A percentile compares a stretch with the other conserved stretches of the same genome.
Evolutionary conservation across 352 stramenopile species (phyloP).

Genomic region (Phytopythium sindhum): DNA sequence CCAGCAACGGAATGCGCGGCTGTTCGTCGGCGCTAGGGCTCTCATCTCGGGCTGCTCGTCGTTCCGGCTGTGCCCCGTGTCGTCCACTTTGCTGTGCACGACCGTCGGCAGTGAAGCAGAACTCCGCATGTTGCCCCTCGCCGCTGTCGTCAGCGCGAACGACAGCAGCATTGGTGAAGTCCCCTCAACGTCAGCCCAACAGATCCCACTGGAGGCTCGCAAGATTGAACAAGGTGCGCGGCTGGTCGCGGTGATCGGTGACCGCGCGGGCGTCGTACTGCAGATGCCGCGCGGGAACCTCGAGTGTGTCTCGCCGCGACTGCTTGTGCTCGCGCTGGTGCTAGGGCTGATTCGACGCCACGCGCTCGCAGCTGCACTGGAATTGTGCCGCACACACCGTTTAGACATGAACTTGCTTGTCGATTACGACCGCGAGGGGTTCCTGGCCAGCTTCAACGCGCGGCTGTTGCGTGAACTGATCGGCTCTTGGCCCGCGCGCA

Average conservation of each 20-base stretch:
- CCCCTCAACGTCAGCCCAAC: neutral
- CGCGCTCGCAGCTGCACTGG: slow-evolving; percentile 48
- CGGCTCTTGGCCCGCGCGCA: slow-evolving; percentile 15
- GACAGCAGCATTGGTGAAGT: neutral
- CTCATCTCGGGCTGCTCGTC: slow-evolving; percentile 52
- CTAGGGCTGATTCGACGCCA: slow-evolving; percentile 34
- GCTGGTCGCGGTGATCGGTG: slow-evolving; percentile 50
- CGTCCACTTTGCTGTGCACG: slow-evolving; percentile 56
- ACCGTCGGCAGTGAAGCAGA: slow-evolving; percentile 54
- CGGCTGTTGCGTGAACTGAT: slow-evolving; percentile 35
- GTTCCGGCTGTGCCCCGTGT: slow-evolving; percentile 42
- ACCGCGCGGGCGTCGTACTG: slow-evolving; percentile 56
- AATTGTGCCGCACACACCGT: slow-evolving; percentile 73
- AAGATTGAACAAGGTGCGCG: slow-evolving; percentile 62
- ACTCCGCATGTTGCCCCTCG: slow-evolving; percentile 42
- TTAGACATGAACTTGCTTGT: slow-evolving; percentile 79
- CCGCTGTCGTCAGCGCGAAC: neutral
- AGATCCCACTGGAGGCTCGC: slow-evolving; percentile 20
- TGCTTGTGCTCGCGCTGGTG: slow-evolving; percentile 54
- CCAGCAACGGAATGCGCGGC: slow-evolving; percentile 30
- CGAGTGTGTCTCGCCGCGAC: slow-evolving; percentile 54
- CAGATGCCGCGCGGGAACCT: slow-evolving; percentile 80
- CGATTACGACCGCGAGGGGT: slow-evolving; percentile 46
- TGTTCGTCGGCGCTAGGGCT: slow-evolving; percentile 46
- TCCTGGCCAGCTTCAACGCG: slow-evolving; percentile 29